These are phyloP conservation scores for Acacia pycnantha DNA, from an alignment of 331 rosid species.

Conservation along the genomic window DNA sequence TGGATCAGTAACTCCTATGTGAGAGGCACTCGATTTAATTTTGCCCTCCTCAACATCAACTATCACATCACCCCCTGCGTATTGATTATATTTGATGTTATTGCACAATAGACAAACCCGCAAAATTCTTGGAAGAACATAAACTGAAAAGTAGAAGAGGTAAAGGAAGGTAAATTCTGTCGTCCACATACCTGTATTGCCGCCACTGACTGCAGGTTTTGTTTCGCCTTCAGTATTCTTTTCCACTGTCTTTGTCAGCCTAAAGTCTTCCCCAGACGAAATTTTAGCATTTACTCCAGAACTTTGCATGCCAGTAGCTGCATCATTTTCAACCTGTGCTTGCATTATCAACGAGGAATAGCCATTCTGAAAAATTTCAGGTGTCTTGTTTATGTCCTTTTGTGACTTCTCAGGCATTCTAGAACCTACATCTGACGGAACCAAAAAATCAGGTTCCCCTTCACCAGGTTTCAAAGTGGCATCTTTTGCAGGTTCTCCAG, in stretches of 20 bases:
- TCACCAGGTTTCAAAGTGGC: conserved; percentile 10
- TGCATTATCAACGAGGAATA: conserved; percentile 24
- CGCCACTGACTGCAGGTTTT: neutral
- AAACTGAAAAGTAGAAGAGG: neutral
- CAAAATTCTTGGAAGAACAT: neutral
- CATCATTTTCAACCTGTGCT: conserved; percentile 21
- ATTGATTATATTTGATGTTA: neutral
- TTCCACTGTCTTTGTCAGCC: conserved; percentile 2
- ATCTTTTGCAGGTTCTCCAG: conserved; percentile 30
- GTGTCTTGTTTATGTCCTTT: conserved; percentile 16
- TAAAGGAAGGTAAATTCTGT: conserved; percentile 10
- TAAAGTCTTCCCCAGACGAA: conserved; percentile 12
- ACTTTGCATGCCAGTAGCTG: conserved; percentile 2
- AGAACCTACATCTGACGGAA: conserved; percentile 17
- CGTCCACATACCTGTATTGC: conserved; percentile 29
- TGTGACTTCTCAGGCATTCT: neutral
- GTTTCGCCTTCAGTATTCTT: conserved; percentile 5
- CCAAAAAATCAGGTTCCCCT: conserved; percentile 19
- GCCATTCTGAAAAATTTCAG: conserved; percentile 4
- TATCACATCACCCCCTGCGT: conserved; percentile 38
- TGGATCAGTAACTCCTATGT: conserved; percentile 1
- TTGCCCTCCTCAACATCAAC: conserved; percentile 20
- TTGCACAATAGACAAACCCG: neutral
- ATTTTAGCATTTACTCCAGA: conserved; percentile 19
- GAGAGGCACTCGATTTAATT: conserved; percentile 14